Base-by-base conservation (phyloP, 495 filamentous ascomycete species). In the Lentithecium fluviatile region DNA sequence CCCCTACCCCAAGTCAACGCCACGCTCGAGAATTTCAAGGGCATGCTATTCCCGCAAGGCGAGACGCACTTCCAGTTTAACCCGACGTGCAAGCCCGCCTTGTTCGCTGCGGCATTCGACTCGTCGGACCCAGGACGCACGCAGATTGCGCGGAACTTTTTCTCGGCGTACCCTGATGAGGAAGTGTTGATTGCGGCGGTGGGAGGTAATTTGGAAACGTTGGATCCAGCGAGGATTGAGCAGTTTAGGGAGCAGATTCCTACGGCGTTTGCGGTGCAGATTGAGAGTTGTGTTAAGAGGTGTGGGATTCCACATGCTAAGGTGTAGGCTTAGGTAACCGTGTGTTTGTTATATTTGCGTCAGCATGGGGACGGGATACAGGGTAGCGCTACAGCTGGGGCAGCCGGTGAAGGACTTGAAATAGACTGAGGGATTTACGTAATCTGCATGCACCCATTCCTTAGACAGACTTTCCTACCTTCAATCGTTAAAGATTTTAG, bases 1-100 rank as follows among this genome's bases (percentile, higher is more conserved):
- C n/a, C 46, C 23, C 46, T 49, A 2, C 46, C 6, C 19, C 46
- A 49, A 15, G 23, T 49, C 46, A 49, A 49, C 46, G 23, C 46
- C 6, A 49, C 46, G 23, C 46, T 49, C 5, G 13, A 15, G 12
- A 49, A 49, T 19, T 49, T 49, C 24, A 49, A n/a, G 6, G 46
- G 46, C 6, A 49, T 49, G 46, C 19, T 49, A 6, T 49, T 49
- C 24, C 46, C 46, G 2, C n/a, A 49, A 15, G 46, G 46, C 23
- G n/a, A 19, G 19, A 23, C 23, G 6, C 46, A 49, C 46, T 49
- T n/a, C n/a, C 46, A 26, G 46, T 49, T 49, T 15, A 49, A 49
- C 24, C 46, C 46, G 2, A 23, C n/a, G 6, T 49, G 46, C 46
- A 19, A 49, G 24, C 46, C 46, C 6, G 46, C 46, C 5, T 6